phyloP scores from a whole-genome alignment of 2,329 filamentous ascomycete genomes.

The Colletotrichum tabaci region DNA sequence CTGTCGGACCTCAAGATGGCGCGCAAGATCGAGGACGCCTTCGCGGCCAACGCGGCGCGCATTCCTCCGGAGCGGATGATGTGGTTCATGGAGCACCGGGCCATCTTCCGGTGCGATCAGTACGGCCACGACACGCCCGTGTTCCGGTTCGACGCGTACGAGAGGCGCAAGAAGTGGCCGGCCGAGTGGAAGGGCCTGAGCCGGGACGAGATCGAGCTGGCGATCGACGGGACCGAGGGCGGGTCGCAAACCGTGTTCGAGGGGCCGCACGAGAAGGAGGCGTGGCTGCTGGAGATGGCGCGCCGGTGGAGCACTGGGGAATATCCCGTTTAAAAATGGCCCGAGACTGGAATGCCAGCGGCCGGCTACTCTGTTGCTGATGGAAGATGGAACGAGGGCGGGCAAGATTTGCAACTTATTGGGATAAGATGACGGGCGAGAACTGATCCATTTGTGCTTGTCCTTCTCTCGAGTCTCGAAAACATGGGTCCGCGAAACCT shows the following conservation, averaged over 20 bases:
- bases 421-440: too few relatives aligned
- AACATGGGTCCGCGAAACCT: too few relatives aligned
- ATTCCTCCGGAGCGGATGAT: background rate
- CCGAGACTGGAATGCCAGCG: background rate
- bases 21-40: background rate
- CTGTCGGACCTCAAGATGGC: background rate
- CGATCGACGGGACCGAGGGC: background rate
- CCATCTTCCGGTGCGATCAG: background rate
- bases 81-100: background rate
- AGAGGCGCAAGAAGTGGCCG: background rate
- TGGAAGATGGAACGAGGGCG: too few relatives aligned
- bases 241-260: background rate
- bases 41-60: background rate
- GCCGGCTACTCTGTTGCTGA: background rate
- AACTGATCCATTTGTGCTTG: too few relatives aligned
- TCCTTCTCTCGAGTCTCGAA: too few relatives aligned
- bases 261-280: background rate
- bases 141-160: background rate
- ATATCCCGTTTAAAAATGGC: background rate
- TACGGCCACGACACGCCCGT: constrained; percentile 1
- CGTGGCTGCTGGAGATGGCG: background rate
- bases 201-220: background rate
- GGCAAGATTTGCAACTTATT: too few relatives aligned
- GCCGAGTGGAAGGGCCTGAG: constrained; percentile 2
- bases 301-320: background rate